Base-by-base conservation (phyloP, 2,329 filamentous ascomycete genomes). In the Magnaporthiopsis rhizophila region DNA sequence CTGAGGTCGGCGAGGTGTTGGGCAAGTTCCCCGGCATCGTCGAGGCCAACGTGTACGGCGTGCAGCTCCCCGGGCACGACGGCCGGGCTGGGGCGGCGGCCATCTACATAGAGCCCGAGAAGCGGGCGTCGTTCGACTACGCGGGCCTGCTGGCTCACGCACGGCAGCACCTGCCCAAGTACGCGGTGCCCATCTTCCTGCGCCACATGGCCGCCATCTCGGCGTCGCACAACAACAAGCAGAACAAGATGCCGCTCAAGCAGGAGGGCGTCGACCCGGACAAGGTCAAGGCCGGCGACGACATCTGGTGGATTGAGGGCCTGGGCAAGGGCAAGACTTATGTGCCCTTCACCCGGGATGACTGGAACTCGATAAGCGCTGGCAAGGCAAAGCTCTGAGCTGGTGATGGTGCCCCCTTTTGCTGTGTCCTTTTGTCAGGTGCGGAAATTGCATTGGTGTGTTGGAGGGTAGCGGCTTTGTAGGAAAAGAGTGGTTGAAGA, bases 41-140 rank as follows among this genome's bases (percentile, higher is more conserved):
- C 30, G 92, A 96, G 76, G 89, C 90, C 45, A 96, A 95, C 69
- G 92, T 96, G 56, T 96, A 96, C 71, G 92, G 92, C 28, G 90
- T 96, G 2, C 75, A 86, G 58, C 76, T 96, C 7, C 92, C 92
- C 0, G 83, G 90, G 66, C 91, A 96, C 71, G 92, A 96, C 71
- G 92, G 92, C 32, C 83, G 91, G 50, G 91, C 91, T 0, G 92
- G 92, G 1, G 96, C 92, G 69, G 92, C 65, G 0, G 69, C 69
- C 21, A 62, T 70, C 28, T 65, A 63, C 58, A 15, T 70, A 8
- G 67, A 68, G 56, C 68, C 67, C 2, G 45, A 66, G 56, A 66
- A 68, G 45, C 59, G 58, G 18, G 66, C 64, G 8, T 64, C 65
- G 53, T 89, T 90, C 66, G 81, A 89, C 72, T 90, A 85, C 71